Conservation (phyloP, 1,284 basidiomycete species). For the Pseudozyma tsukubaensis region DNA sequence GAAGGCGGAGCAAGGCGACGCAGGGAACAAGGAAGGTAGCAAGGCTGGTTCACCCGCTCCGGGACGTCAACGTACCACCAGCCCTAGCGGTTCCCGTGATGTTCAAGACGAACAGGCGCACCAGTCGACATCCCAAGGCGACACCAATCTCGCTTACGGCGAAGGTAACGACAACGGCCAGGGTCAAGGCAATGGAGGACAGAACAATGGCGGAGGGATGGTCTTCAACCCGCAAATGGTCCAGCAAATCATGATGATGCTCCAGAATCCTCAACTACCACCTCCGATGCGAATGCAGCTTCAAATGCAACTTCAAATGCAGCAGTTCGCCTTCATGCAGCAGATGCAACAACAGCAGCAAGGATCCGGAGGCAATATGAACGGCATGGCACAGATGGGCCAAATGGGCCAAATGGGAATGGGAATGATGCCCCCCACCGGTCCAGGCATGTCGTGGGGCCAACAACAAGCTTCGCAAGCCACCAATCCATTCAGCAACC, state of each 20-base stretch:
- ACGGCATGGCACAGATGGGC: constrained; percentile 17
- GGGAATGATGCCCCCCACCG: constrained; percentile 37
- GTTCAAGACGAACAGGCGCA: constrained; percentile 50
- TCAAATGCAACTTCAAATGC: constrained; percentile 67
- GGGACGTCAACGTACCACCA: constrained; percentile 12
- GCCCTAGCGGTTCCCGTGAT: constrained; percentile 23
- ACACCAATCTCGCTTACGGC: constrained; percentile 28
- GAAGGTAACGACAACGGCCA: constrained; percentile 16
- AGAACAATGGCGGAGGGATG: constrained; percentile 24
- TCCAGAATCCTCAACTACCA: constrained; percentile 64
- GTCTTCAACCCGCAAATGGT: constrained; percentile 60
- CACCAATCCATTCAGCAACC: constrained; percentile 33
- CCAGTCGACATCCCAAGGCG: constrained; percentile 18
- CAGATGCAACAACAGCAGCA: constrained; percentile 43
- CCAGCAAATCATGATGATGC: constrained; percentile 66
- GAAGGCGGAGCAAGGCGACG: constrained; percentile 26
- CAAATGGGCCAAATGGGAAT: constrained; percentile 35
- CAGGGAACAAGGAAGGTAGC: constrained; percentile 18
- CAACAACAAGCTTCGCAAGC: constrained; percentile 36
- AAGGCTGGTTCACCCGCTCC: constrained; percentile 21
- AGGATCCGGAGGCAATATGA: constrained; percentile 19
- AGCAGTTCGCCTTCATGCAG: constrained; percentile 64
- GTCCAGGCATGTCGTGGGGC: constrained; percentile 28
- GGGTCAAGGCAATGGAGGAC: constrained; percentile 7
- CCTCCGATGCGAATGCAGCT: constrained; percentile 66